Conservation (phyloP, 2,329 filamentous ascomycete genomes). For the Shiraia bambusicola region DNA sequence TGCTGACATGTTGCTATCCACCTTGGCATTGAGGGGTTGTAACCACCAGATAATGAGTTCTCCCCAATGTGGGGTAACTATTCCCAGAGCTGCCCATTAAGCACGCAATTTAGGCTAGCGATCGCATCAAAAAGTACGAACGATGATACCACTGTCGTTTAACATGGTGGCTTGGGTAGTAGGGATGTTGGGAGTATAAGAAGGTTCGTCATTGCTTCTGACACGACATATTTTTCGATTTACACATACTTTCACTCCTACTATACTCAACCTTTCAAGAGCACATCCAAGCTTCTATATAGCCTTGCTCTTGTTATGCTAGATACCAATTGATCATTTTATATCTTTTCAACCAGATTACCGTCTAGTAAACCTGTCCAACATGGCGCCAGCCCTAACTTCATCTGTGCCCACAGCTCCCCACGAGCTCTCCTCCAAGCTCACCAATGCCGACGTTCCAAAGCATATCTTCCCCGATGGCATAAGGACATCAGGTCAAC, state of each 20-base stretch:
- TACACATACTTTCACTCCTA: constrained; percentile 2
- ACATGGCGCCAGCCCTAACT: constrained; percentile 46
- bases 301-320: neutral
- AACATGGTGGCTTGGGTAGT: constrained; percentile 11
- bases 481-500: constrained; percentile 70
- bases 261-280: constrained; percentile 4
- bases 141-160: constrained; percentile 14
- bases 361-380: neutral
- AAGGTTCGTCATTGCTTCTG: neutral
- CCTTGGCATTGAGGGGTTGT: neutral
- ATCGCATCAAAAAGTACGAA: constrained; percentile 26
- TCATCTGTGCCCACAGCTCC: constrained; percentile 39
- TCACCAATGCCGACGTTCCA: constrained; percentile 38
- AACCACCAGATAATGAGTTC: constrained; percentile 3
- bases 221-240: constrained; percentile 3
- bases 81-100: constrained; percentile 6
- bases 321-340: no score
- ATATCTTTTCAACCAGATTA: no score
- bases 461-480: constrained; percentile 63
- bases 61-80: constrained; percentile 4
- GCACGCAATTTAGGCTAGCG: constrained; percentile 35
- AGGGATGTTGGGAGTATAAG: constrained; percentile 16
- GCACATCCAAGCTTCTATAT: neutral
- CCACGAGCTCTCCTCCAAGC: constrained; percentile 38
- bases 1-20: neutral